These are phyloP conservation scores for Lantana camara DNA, from an alignment of 257 asterid genomes.

Conservation along the genomic window DNA sequence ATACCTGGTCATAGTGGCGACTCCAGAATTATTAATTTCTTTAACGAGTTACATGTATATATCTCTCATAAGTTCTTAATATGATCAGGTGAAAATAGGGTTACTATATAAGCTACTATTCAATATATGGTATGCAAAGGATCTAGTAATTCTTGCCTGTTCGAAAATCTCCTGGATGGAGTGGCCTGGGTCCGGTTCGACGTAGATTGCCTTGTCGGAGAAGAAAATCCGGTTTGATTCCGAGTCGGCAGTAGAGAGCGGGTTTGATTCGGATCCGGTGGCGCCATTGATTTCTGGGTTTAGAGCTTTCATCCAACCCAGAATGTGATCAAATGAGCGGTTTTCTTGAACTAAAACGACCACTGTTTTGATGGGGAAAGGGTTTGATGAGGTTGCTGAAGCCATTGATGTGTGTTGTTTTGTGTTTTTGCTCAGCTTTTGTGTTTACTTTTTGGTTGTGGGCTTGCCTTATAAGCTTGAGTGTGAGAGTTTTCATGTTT, in stretches of 20 bases:
- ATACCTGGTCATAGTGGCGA: conserved; percentile 27
- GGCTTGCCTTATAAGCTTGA: conserved; percentile 22
- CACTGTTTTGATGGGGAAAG: conserved; percentile 62
- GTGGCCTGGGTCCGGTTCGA: conserved; percentile 73
- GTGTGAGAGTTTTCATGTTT: not conserved
- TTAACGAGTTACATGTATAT: too few species aligned
- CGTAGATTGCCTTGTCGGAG: conserved; percentile 34
- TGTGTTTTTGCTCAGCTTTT: not conserved
- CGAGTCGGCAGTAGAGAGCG: conserved; percentile 38
- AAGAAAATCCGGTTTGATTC: conserved; percentile 30
- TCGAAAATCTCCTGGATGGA: conserved; percentile 63
- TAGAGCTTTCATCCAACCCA: conserved; percentile 73
- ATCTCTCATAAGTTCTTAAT: too few species aligned
- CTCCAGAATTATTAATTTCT: too few species aligned
- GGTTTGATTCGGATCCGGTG: conserved; percentile 62
- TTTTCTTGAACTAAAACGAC: conserved; percentile 76
- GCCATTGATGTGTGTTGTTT: conserved; percentile 15
- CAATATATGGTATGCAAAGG: too few species aligned
- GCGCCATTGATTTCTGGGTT: conserved; percentile 67
- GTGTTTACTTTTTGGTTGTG: not conserved
- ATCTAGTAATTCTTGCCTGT: conserved; percentile 18
- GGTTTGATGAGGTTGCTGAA: conserved; percentile 11
- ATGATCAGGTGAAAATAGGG: too few species aligned
- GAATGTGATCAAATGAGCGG: conserved; percentile 73
- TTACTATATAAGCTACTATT: too few species aligned